Evolutionary conservation across 2,329 filamentous ascomycete genomes (phyloP), one percentile per base, ranked within the genome.

Genomic region (Phialophora chinensis): DNA sequence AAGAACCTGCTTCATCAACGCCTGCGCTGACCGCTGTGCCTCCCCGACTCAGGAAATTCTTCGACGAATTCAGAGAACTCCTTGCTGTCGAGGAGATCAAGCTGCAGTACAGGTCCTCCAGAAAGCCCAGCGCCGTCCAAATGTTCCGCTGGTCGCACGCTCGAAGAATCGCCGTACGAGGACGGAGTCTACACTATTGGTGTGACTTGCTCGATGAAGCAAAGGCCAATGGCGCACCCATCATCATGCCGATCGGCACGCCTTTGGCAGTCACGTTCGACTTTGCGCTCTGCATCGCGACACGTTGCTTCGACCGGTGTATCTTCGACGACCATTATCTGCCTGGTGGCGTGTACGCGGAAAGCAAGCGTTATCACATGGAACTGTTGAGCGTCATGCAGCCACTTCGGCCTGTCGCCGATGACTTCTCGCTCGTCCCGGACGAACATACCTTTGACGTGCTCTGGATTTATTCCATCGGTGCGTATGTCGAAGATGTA

Each of bases 371-470:
- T 23, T 53, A 53, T 27, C 50, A 53, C 25, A 53, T 53, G 50
- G 50, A 53, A 29, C 50, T 53, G 20, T 14, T 53, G 12, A 53
- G 50, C 25, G 50, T 53, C 14, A 31, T 53, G 50, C 50, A 53
- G 25, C 50, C 50, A 12, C 50, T 53, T 29, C 50, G 50, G 14
- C 50, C 50, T 29, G 50, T 53, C 12, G 50, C 50, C 20, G 50
- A 31, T 14, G 50, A 53, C 29, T 55, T 55, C 52, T 55, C 52
- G 27, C 52, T n/a, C 23, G 17, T 31, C 17, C 27, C 52, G 7
- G 50, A 55, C 27, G 27, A 55, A 27, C 52, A 55, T 27, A 55
- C 52, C 52, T 55, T 55, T 55, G 52, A 55, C 27, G 52, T 55
- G 8, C 17, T 31, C 4, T 55, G 52, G 52, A 31, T 55, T 27